Percentiles rank a stretch among this genome's conserved stretches.
phyloP scores from a whole-genome alignment of 2,329 filamentous ascomycete species.

The Clonostachys rhizophaga region DNA sequence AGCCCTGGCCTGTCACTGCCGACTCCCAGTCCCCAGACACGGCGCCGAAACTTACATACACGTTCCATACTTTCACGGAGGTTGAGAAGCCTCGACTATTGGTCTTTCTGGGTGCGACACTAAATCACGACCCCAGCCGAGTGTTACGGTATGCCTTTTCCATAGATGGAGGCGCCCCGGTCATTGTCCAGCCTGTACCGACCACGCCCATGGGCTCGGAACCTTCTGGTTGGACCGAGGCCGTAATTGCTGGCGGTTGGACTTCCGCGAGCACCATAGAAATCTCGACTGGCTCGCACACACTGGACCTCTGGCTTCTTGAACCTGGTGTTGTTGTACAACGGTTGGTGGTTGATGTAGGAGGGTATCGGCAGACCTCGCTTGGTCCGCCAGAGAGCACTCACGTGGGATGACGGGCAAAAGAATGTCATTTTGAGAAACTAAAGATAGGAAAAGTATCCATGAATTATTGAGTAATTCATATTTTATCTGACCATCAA shows the following conservation, averaged over 20 bases:
- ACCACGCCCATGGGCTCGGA: conserved; percentile 12
- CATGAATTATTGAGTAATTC: no score
- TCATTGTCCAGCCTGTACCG: conserved; percentile 10
- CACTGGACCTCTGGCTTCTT: conserved; percentile 43
- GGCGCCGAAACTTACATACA: conserved; percentile 10
- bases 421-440: no score
- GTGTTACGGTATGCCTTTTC: conserved; percentile 17
- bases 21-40: conserved; percentile 7
- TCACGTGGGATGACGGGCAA: conserved; percentile 21
- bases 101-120: conserved; percentile 18
- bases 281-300: conserved; percentile 34
- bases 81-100: conserved; percentile 9
- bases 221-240: conserved; percentile 17
- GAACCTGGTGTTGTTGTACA: conserved; percentile 49
- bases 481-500: no score
- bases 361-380: conserved; percentile 48
- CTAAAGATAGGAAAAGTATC: no score
- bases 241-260: conserved; percentile 17
- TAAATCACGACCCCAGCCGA: conserved; percentile 17
- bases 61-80: conserved; percentile 15
- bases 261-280: conserved; percentile 3
- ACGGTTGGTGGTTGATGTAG: conserved; percentile 51
- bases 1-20: conserved; percentile 13
- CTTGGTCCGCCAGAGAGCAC: conserved; percentile 50
- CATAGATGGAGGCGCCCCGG: conserved; percentile 9